These are phyloP conservation scores for Dillenia suffruticosa DNA, from an alignment of 164 flowering plant species.

Conservation along the genomic window DNA sequence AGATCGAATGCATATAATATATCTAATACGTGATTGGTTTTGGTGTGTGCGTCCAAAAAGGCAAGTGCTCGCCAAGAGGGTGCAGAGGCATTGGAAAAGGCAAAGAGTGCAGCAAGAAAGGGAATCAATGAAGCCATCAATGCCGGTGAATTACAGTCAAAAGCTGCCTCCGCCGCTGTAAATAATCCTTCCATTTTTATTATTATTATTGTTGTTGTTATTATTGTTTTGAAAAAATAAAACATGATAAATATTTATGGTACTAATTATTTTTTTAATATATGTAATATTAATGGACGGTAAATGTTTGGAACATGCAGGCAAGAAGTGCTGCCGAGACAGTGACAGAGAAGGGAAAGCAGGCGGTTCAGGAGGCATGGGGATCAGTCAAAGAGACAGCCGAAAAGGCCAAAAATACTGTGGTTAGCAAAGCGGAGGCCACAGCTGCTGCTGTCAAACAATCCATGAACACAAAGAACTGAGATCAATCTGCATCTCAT, in stretches of 20 bases:
- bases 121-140: constrained; percentile 8
- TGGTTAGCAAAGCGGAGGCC: constrained; percentile 13
- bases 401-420: constrained; percentile 18
- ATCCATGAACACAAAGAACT: constrained; percentile 27
- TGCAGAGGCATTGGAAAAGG: constrained; percentile 5
- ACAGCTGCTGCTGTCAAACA: constrained; percentile 18
- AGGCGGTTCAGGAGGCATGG: constrained; percentile 24
- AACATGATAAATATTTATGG: not conserved
- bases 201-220: too few species aligned
- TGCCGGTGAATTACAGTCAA: constrained; percentile 4
- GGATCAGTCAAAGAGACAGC: constrained; percentile 21
- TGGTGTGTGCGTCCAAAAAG: constrained; percentile 1
- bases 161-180: constrained; percentile 7
- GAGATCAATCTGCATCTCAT: not conserved
- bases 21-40: not conserved
- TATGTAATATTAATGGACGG: constrained; percentile 8
- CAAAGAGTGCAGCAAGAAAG: constrained; percentile 1
- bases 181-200: too few species aligned
- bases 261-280: not conserved
- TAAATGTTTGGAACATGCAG: constrained; percentile 11
- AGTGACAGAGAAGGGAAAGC: constrained; percentile 20
- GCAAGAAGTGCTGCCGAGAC: constrained; percentile 1
- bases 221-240: not conserved
- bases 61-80: constrained; percentile 13
- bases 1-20: not conserved